These are phyloP conservation scores for Penicillium coprophilum DNA, from an alignment of 495 filamentous ascomycete genomes.

Conservation along the genomic window DNA sequence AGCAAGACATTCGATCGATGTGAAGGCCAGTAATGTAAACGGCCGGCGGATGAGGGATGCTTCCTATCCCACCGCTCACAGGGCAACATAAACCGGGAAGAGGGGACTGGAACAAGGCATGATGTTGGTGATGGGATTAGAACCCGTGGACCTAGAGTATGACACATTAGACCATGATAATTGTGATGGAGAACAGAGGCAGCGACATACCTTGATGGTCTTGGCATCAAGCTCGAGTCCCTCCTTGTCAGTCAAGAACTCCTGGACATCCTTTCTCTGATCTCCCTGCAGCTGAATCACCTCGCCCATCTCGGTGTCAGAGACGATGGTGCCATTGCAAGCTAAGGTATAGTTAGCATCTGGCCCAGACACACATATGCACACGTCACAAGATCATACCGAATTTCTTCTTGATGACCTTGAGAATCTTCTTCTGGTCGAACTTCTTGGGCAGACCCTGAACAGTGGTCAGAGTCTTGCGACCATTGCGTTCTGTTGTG, in stretches of 20 bases:
- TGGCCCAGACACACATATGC: neutral
- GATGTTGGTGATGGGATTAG: constrained; percentile 45
- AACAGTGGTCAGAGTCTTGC: constrained; percentile 99
- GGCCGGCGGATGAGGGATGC: constrained; percentile 29
- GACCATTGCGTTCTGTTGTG: constrained; percentile 94
- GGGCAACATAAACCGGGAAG: constrained; percentile 44
- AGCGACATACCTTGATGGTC: constrained; percentile 83
- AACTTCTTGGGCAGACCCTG: constrained; percentile 98
- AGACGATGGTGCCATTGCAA: constrained; percentile 99
- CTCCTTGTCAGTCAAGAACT: constrained; percentile 93
- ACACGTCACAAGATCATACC: constrained; percentile 58
- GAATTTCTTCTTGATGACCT: constrained; percentile 99
- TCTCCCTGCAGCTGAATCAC: constrained; percentile 99
- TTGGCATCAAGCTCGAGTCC: constrained; percentile 89
- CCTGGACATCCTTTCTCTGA: constrained; percentile 97
- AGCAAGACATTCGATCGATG: constrained; percentile 30
- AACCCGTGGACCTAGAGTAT: constrained; percentile 55
- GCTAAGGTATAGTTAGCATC: constrained; percentile 52
- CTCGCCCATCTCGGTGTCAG: constrained; percentile 96
- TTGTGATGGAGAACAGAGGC: neutral
- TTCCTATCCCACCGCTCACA: constrained; percentile 41
- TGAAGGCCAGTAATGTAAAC: constrained; percentile 23
- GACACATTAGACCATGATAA: constrained; percentile 7
- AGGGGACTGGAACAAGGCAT: constrained; percentile 47
- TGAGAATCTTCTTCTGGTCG: constrained; percentile 98